A percentile compares a stretch with the other conserved stretches of the same genome.
These are phyloP conservation scores for Umbelopsis ramanniana DNA, from an alignment of 192 early-diverging fungal genomes.

Conservation along the genomic window DNA sequence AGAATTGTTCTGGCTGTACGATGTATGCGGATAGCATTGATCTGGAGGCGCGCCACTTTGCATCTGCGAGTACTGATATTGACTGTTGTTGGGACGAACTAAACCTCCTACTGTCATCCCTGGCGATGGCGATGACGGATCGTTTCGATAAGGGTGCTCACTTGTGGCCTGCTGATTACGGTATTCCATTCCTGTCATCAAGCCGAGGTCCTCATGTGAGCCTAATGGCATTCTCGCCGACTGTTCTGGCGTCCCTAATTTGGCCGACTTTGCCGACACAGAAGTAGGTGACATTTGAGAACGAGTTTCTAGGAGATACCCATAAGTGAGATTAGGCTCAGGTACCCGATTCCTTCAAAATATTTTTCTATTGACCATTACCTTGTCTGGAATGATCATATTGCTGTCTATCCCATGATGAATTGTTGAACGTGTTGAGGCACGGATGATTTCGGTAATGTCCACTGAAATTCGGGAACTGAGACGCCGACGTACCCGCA, in stretches of 20 bases:
- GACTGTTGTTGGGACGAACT: not conserved
- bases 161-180: not conserved
- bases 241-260: not conserved
- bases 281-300: not conserved
- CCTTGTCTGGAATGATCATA: not conserved
- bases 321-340: not conserved
- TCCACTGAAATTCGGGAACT: constrained; percentile 14
- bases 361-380: not conserved
- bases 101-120: constrained; percentile 1
- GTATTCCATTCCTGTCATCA: constrained; percentile 11
- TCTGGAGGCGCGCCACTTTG: constrained; percentile 10
- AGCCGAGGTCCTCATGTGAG: not conserved
- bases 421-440: constrained; percentile 12
- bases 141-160: not conserved
- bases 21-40: not conserved
- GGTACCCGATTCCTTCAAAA: not conserved
- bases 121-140: not conserved
- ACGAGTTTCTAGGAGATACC: not conserved
- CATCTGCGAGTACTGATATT: constrained; percentile 17
- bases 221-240: not conserved
- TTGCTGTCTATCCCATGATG: constrained; percentile 9
- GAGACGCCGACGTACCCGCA: not conserved
- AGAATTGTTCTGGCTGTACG: not conserved
- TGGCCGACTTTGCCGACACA: not conserved
- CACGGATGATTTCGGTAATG: constrained; percentile 16